Evolutionary conservation across 163 green algal species (phyloP), one percentile per base, ranked within the genome.

Genomic region (Coccomyxa subellipsoidea): DNA sequence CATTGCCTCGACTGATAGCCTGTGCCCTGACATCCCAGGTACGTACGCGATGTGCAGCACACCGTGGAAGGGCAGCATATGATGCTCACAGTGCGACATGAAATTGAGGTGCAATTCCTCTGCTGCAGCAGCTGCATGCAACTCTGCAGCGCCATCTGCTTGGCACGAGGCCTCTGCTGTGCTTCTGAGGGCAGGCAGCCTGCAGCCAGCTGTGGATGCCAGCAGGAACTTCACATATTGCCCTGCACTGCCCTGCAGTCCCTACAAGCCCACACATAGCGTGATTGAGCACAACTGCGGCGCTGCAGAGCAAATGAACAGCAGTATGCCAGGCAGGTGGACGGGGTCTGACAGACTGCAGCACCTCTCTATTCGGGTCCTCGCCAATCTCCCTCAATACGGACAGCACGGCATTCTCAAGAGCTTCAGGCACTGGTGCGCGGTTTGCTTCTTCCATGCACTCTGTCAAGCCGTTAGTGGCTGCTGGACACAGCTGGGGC

Each of bases 11-110:
- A 31, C 8, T 73, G 66, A 73, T 36, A 73, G 21, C 18, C 29
- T 73, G 18, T 73, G 66, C 27, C n/a, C n/a, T 8, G 47, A 59
- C 2, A 35, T 10, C 66, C 66, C 66, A 34, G 66, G 66, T 23
- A 73, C 27, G 27, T 73, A 73, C 32, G 66, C 66, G 32, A 73
- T n/a, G 27, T 38, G 1, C 25, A 84, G 66, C 94, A 89, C 87
- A 15, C 97, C 95, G 81, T 96, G 91, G 84, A 99, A 98, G 3
- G 96, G 96, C 77, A 98, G 91, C 36, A 99, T 87, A 18, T 87
- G 92, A n/a, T 88, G 81, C 79, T 91, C 84, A 69, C 80, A 93
- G 3, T 91, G 90, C 36, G 88, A 92, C 3, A 94, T 93, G 80
- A 98, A 97, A 38, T 97, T 90, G 29, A 99, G 3, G 54, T 47